Evolutionary conservation across 1,139 yeast species (phyloP).

Genomic region (Scheffersomyces cryptocercus): DNA sequence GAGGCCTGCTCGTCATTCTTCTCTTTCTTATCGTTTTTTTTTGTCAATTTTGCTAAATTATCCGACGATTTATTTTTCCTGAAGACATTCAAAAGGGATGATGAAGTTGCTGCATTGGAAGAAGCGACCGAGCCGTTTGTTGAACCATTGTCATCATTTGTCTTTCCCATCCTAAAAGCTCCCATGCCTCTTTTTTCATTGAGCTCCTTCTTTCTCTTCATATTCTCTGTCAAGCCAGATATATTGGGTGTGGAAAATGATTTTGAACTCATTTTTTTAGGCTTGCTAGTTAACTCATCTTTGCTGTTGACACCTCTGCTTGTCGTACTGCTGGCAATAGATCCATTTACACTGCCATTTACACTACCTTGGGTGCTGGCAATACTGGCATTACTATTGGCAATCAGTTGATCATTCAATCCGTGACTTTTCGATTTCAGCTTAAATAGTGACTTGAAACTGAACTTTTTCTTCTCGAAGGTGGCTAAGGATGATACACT

Average conservation of each 20-base stretch:
- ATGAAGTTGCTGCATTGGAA: neutral
- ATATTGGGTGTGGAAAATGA: slow-evolving; percentile 35
- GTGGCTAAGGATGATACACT: neutral
- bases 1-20: slow-evolving; percentile 4
- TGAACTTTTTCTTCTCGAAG: slow-evolving; percentile 36
- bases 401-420: slow-evolving; percentile 13
- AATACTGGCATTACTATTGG: neutral
- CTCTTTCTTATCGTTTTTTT: neutral
- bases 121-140: neutral
- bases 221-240: slow-evolving; percentile 6
- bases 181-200: neutral
- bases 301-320: too few species aligned
- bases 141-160: slow-evolving; percentile 6
- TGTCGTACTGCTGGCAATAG: too few species aligned
- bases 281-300: slow-evolving; percentile 12
- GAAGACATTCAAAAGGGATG: slow-evolving; percentile 23
- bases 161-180: slow-evolving; percentile 1
- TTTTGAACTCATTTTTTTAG: slow-evolving; percentile 23
- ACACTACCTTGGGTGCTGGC: neutral
- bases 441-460: slow-evolving; percentile 42
- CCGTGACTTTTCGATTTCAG: slow-evolving; percentile 32
- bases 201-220: slow-evolving; percentile 2
- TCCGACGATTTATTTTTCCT: slow-evolving; percentile 25
- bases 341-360: too few species aligned
- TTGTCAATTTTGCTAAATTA: slow-evolving; percentile 12